Conservation (phyloP, 768 basidiomycete species). For the Lactarius sanguifluus region DNA sequence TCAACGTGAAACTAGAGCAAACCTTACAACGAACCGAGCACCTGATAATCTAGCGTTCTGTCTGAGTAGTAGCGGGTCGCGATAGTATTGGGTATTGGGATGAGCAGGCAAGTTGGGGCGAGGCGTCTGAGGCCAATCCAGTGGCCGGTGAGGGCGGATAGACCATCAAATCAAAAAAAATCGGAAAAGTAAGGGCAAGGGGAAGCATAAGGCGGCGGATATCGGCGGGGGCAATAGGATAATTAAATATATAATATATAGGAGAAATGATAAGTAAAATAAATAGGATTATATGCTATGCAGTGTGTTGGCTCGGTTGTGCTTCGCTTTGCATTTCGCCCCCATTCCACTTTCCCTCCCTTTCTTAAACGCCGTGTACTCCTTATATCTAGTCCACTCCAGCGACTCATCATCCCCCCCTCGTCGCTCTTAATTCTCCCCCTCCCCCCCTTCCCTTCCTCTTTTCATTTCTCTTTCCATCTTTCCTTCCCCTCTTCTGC, state of each 20-base stretch:
- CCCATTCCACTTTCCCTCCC: conserved; percentile 2
- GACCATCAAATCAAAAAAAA: no score
- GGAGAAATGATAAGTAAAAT: background rate
- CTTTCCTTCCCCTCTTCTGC: conserved; percentile 1
- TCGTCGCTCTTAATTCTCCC: conserved; percentile 21
- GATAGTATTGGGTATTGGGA: no score
- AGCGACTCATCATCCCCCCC: conserved; percentile 19
- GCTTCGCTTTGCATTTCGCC: conserved; percentile 7
- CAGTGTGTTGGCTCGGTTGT: background rate
- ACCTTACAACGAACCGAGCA: no score
- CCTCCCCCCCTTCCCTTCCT: background rate
- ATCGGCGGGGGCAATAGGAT: conserved; percentile 12
- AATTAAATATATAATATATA: conserved; percentile 9
- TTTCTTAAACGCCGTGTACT: conserved; percentile 24
- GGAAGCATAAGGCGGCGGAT: conserved; percentile 7
- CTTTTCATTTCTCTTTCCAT: conserved; percentile 4
- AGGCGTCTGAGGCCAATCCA: no score
- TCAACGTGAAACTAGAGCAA: no score
- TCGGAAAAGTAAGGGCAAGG: no score
- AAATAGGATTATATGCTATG: background rate
- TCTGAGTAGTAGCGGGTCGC: no score
- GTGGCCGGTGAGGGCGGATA: no score
- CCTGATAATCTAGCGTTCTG: no score
- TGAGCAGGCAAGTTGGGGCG: no score
- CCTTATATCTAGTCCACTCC: conserved; percentile 14